Base-by-base conservation (phyloP, 352 stramenopile species). In the Salisapilia sapeloensis region DNA sequence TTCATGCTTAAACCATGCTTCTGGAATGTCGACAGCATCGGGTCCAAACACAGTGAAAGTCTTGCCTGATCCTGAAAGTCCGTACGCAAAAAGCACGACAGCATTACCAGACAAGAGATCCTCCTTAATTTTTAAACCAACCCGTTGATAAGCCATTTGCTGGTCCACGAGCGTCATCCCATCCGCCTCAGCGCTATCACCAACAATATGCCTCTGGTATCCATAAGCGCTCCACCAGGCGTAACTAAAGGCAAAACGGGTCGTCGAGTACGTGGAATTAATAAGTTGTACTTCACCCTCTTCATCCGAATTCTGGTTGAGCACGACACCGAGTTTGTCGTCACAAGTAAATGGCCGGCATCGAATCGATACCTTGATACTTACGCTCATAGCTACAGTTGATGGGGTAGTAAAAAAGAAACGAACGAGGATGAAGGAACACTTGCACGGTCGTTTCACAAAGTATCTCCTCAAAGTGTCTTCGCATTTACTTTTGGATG, bases 11-110 rank as follows among this genome's bases (percentile, higher is more conserved):
- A 95, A 96, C 84, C 84, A 96, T 6, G 84, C 84, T 42, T 95
- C 85, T 2, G 85, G 85, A 37, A 90, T 92, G 41, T 96, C 85
- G 2, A 92, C 57, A 25, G 82, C 85, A 42, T 96, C 86, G 5
- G 86, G 85, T 36, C 78, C 82, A 63, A 95, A 96, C 19, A 95
- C 81, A 1, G 84, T 96, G 45, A 93, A 96, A 0, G 85, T 96
- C 43, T 96, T 96, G 26, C 85, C 85, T 3, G 75, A 93, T 5
- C 85, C 85, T 18, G 66, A 91, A 25, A 96, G 56, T 15, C 85
- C 85, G 52, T 96, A 96, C 16, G 85, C 85, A 42, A 96, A 96
- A 15, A 96, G 53, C 35, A 96, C 85, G 31, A 96, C 81, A n/a
- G 81, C 74, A 37, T 96, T 96, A 11, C 82, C 84, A 13, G 59